These are phyloP conservation scores for Corynascus novoguineensis DNA, from an alignment of 495 filamentous ascomycete genomes.

Conservation along the genomic window DNA sequence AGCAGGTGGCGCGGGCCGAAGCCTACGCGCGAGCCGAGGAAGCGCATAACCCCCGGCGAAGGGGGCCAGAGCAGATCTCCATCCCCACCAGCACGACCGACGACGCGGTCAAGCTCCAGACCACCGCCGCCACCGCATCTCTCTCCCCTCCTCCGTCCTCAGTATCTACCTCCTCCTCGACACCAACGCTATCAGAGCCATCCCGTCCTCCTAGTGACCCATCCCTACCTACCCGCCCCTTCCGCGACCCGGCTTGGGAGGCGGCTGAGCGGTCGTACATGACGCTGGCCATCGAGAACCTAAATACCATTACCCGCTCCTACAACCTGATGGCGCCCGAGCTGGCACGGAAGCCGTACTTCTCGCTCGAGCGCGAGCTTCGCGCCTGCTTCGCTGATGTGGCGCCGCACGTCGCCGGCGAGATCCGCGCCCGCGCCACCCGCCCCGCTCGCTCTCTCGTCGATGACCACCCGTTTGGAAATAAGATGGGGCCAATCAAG, in stretches of 20 bases:
- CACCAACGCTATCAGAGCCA: not conserved
- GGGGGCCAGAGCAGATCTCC: conserved; percentile 43
- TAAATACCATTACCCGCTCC: conserved; percentile 75
- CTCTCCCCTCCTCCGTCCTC: conserved; percentile 5
- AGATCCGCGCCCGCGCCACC: conserved; percentile 65
- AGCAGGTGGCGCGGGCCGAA: conserved; percentile 66
- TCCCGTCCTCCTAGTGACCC: not conserved
- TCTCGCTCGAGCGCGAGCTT: conserved; percentile 77
- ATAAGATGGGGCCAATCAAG: conserved; percentile 21
- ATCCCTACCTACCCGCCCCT: conserved; percentile 35
- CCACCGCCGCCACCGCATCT: conserved; percentile 10
- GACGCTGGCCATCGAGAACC: conserved; percentile 66
- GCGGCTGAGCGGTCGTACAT: conserved; percentile 69
- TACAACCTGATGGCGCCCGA: conserved; percentile 95
- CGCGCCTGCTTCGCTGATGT: conserved; percentile 76
- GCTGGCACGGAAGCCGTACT: conserved; percentile 90
- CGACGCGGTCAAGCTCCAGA: conserved; percentile 44
- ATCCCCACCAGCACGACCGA: conserved; percentile 45
- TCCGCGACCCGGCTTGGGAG: conserved; percentile 64
- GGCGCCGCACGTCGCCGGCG: conserved; percentile 64
- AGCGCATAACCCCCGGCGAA: conserved; percentile 44
- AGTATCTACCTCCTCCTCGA: not conserved
- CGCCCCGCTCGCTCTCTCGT: conserved; percentile 40
- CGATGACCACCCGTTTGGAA: conserved; percentile 33
- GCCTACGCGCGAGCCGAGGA: conserved; percentile 71